These are phyloP conservation scores for Annona squamosa DNA, from an alignment of 164 flowering plant genomes.

Conservation along the genomic window DNA sequence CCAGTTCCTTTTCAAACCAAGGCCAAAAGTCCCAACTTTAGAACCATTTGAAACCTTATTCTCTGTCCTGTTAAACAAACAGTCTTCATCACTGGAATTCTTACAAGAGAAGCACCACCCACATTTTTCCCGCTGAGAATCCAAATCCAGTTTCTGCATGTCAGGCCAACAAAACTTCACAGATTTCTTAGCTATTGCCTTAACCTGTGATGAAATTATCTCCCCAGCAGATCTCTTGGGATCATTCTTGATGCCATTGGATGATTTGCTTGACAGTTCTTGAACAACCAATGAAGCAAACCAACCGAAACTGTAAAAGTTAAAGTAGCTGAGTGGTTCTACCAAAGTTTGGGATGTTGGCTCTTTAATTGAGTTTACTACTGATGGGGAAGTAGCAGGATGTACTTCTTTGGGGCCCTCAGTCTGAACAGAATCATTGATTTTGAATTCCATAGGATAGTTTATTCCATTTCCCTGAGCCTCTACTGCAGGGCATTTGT, in stretches of 20 bases:
- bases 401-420: constrained; percentile 13
- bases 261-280: constrained; percentile 40
- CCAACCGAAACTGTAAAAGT: constrained; percentile 63
- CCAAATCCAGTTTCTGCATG: constrained; percentile 22
- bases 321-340: constrained; percentile 38
- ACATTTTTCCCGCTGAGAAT: constrained; percentile 63
- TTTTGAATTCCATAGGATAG: constrained; percentile 7
- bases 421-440: constrained; percentile 6
- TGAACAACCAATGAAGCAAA: constrained; percentile 52
- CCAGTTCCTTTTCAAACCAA: constrained; percentile 27
- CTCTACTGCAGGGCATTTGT: constrained; percentile 10
- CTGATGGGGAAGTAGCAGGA: constrained; percentile 5
- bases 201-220: constrained; percentile 48
- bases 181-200: constrained; percentile 40
- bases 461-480: constrained; percentile 15
- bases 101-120: constrained; percentile 92
- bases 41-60: constrained; percentile 26
- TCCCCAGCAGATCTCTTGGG: constrained; percentile 44
- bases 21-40: constrained; percentile 24
- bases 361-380: constrained; percentile 15
- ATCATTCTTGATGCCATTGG: constrained; percentile 29
- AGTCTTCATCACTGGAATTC: constrained; percentile 44
- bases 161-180: constrained; percentile 53
- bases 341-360: constrained; percentile 14
- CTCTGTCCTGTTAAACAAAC: constrained; percentile 44